Conservation (phyloP, 768 basidiomycete genomes). For the Lactifluus pinguis region DNA sequence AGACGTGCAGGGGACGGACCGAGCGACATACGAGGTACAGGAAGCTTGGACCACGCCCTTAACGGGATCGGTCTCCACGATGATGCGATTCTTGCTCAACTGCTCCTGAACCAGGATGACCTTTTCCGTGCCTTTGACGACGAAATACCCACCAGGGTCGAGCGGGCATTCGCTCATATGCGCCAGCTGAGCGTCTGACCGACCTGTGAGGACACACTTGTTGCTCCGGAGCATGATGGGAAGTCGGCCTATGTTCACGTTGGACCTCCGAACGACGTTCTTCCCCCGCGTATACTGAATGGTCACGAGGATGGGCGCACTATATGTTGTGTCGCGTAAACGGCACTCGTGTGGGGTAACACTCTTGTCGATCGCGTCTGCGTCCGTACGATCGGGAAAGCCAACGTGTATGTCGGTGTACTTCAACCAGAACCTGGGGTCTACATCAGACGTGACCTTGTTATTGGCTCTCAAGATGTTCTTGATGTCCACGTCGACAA, state of each 20-base stretch:
- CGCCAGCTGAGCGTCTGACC: conserved; percentile 75
- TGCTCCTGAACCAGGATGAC: conserved; percentile 99
- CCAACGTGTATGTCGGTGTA: conserved; percentile 95
- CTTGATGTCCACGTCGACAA: conserved; percentile 94
- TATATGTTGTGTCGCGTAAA: conserved; percentile 89
- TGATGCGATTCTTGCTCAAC: conserved; percentile 97
- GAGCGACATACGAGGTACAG: conserved; percentile 77
- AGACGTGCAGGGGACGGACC: conserved; percentile 1
- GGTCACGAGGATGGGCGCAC: conserved; percentile 86
- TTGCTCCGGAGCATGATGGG: conserved; percentile 96
- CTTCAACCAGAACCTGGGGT: conserved; percentile 93
- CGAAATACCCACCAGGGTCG: conserved; percentile 99
- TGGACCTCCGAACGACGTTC: conserved; percentile 72
- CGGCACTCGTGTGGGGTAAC: conserved; percentile 98
- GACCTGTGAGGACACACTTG: conserved; percentile 83
- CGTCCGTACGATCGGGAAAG: conserved; percentile 82
- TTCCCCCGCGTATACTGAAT: conserved; percentile 92
- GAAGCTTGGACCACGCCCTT: conserved; percentile 92
- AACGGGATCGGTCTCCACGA: conserved; percentile 87
- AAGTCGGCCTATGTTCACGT: conserved; percentile 81
- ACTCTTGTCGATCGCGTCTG: conserved; percentile 63
- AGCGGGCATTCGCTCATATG: conserved; percentile 94
- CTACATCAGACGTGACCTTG: conserved; percentile 93
- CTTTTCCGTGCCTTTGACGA: conserved; percentile 98
- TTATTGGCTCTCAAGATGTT: conserved; percentile 92